phyloP scores from a whole-genome alignment of 2,329 filamentous ascomycete genomes.

The Microsporum audouinii region DNA sequence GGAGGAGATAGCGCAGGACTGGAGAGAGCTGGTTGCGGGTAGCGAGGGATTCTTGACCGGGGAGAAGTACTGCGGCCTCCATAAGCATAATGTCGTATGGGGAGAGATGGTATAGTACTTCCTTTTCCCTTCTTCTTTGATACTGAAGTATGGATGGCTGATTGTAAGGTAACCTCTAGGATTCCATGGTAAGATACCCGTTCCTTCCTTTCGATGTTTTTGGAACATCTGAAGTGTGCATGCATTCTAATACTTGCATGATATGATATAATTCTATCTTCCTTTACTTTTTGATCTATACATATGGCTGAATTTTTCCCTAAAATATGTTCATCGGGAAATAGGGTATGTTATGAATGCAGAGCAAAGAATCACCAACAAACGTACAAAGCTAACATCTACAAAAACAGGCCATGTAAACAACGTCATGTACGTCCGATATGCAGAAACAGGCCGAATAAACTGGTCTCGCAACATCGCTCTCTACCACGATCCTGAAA shows the following conservation, averaged over 20 bases:
- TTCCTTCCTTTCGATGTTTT: not conserved
- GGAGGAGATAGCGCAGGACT: constrained; percentile 50
- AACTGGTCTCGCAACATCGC: constrained; percentile 67
- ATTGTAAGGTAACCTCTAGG: constrained; percentile 23
- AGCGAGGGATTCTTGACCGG: constrained; percentile 64
- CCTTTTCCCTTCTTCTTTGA: not conserved
- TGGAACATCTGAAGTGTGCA: no score
- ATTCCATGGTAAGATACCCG: constrained; percentile 34
- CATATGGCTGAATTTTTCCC: not conserved
- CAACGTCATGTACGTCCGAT: constrained; percentile 72
- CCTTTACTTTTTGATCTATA: not conserved
- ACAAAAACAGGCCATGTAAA: constrained; percentile 59
- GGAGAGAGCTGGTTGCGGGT: constrained; percentile 60
- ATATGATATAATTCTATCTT: not conserved
- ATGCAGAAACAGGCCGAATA: constrained; percentile 68
- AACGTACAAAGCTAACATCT: not conserved
- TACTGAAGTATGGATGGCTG: not conserved
- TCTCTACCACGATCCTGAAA: constrained; percentile 47
- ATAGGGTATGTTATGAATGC: not conserved
- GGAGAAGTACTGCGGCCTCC: constrained; percentile 50
- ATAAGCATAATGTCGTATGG: constrained; percentile 61
- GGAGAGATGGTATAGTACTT: constrained; percentile 63
- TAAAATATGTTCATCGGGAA: not conserved
- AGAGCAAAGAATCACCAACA: not conserved
- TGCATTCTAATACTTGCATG: not conserved